Evolutionary conservation across 176 grass and related monocot species (phyloP), one percentile per base, ranked within the genome.

Genomic region (Chloris gayana): DNA sequence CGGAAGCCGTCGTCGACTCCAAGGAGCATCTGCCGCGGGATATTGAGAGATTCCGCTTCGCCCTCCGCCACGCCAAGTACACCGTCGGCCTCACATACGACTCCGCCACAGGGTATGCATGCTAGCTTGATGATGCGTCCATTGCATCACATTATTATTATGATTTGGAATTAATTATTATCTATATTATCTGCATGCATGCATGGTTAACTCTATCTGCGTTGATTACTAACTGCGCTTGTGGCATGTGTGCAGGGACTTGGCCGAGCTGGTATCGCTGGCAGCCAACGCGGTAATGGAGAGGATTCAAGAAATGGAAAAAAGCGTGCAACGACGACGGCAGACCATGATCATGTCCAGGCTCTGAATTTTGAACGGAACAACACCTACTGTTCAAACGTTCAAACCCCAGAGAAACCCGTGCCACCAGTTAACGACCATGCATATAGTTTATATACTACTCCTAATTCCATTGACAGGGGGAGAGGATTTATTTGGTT

Each of bases 31-130:
- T 32, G 1, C 73, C 78, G 2, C 12, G 63, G 18, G 80, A 92
- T 32, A 77, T 97, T 9, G 33, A 91, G 11, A 61, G 85, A 7
- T 97, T 79, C 91, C 82, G 4, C 22, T 37, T 47, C 53, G 94
- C 91, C 9, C 72, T 97, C 14, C 80, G 73, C 0, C 83, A 92
- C 79, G 91, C 73, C 30, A 94, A 88, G 67, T 33, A 82, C 80
- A 97, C 91, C 2, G 94, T 97, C 54, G 94, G 94, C 0, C 34
- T 97, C 54, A 85, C 85, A 44, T 92, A 92, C 76, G 91, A 97
- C 60, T 84, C 89, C 9, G 35, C 72, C 70, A 94, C 72, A 27
- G 94, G 84, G 94, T 97, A 80, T 26, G 88, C 65, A 49, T 7
- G 11, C 70, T 26, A 32, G 14, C 26, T 9, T 33, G 5, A 45